Evolutionary conservation across 2,329 filamentous ascomycete genomes (phyloP), one percentile per base, ranked within the genome.

Genomic region (Thelonectria olida): DNA sequence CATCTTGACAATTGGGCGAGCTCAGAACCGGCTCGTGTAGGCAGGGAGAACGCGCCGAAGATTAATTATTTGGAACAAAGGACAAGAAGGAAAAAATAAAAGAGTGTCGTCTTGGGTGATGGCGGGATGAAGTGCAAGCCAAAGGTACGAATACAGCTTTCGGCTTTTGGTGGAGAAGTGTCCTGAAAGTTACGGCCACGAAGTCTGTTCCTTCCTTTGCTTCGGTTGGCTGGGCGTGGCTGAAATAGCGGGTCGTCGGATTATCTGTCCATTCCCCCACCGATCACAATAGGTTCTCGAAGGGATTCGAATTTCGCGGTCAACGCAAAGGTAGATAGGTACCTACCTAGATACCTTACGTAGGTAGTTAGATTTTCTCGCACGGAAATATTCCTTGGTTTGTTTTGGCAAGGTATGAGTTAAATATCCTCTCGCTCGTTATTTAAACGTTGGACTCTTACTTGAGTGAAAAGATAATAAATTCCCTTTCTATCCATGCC

Each of bases 1-100:
- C 89, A 96, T 96, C 78, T 83, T 89, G 81, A 72, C 78, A 71
- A 71, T 69, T 67, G 67, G 62, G 71, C 71, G 72, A 76, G 76
- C 78, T 75, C 73, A 73, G 70, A 68, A 70, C 74, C 17, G 65
- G 72, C 75, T 73, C 69, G 66, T 48, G 56, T 59, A 51, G 53
- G 19, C 57, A 48, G 51, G 63, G 49, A 41, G 53, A 61, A 55
- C 27, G 58, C 7, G 41, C 7, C 27, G 28, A 48, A 38, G 28
- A 52, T 52, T 27, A 56, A 52, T 4, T 47, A 42, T 56, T 4
- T 52, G 56, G 20, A 55, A 59, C 66, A 64, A 45, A 25, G 20
- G 22, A 27, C 22, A 25, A 45, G 15, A 45, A 27, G 15, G 61
- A 51, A 64, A 61, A 62, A 55, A 25, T 58, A 58, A 53, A 38